A percentile compares a stretch with the other conserved stretches of the same genome.
Evolutionary conservation across 2,329 filamentous ascomycete species (phyloP).

Genomic region (Pezicula rhizophila): DNA sequence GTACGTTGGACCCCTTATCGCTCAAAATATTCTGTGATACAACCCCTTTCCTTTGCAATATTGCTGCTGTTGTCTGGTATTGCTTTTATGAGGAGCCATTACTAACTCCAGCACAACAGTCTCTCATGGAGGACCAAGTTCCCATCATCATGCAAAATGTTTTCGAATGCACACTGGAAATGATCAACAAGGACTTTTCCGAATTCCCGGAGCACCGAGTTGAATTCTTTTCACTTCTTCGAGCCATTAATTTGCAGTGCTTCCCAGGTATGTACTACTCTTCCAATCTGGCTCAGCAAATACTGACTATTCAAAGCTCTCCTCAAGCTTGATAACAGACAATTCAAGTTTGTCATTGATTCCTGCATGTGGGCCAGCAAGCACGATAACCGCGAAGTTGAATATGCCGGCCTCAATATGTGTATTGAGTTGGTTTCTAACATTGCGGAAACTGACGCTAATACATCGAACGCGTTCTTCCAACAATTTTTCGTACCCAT

Average conservation of each 20-base stretch:
- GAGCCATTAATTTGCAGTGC: conserved; percentile 94
- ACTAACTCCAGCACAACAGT: conserved; percentile 43
- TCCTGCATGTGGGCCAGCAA: conserved; percentile 99
- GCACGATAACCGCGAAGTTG: conserved; percentile 97
- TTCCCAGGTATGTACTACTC: conserved; percentile 60
- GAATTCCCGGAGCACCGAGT: conserved; percentile 98
- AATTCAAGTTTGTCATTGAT: conserved; percentile 99
- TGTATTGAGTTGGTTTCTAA: conserved; percentile 96
- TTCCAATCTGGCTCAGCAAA: background rate
- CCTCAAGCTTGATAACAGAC: conserved; percentile 86
- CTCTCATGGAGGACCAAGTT: conserved; percentile 96
- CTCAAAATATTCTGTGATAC: conserved; percentile 40
- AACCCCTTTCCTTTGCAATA: conserved; percentile 18
- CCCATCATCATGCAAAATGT: conserved; percentile 97
- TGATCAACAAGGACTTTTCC: conserved; percentile 99
- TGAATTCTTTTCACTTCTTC: conserved; percentile 97
- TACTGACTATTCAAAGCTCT: conserved; percentile 47
- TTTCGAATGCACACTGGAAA: conserved; percentile 95
- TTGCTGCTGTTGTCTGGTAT: background rate
- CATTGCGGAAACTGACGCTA: conserved; percentile 83
- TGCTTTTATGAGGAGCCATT: background rate
- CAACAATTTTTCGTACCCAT: conserved; percentile 95
- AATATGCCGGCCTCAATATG: conserved; percentile 95
- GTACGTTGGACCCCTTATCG: conserved; percentile 59
- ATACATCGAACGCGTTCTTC: conserved; percentile 93